Base-by-base conservation (phyloP, 78 protist species). In the Dictyostelium brefeldianum region DNA sequence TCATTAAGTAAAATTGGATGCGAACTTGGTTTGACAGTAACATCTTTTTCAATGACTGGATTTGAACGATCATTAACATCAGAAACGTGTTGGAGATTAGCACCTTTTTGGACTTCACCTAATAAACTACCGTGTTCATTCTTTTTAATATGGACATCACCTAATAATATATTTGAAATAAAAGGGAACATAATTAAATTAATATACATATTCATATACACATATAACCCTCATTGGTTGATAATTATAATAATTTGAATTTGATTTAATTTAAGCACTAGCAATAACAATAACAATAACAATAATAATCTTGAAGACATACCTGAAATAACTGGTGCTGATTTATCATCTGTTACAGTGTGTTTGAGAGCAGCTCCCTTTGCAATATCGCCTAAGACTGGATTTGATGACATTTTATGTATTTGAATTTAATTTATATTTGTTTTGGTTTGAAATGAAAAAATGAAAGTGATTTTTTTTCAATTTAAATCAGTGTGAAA, bases 71-170 rank as follows among this genome's bases (percentile, higher is more conserved):
- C 89, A 20, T 27, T 41, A 65, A 81, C 20, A 64, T 81, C 80
- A 51, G 46, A 0, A 22, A 81, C 20, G 12, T 80, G 73, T n/a
- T 11, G 8, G 15, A 57, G 29, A 10, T 0, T 12, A 56, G 89
- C 62, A 79, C 89, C 89, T 48, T 57, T 64, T 48, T 46, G 56
- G 74, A 80, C 69, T 22, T 80, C 89, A 47, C 62, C 18, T 1
- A 80, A 41, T 43, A 80, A 41, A 15, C 25, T 18, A 3, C 62
- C 43, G 20, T 48, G 73, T 2, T 57, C 14, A 48, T 64, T 80
- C 27, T 29, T 25, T 48, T 80, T 80, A 46, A 80, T 64, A 8
- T 43, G 47, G 17, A 47, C 62, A 31, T 78, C 83, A 36, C 2
- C 43, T 36, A 36, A 36, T 36, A 36, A 36, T 36, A 36, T n/a